Evolutionary conservation across 257 asterid species (phyloP).

Genomic region (Salvia splendens): DNA sequence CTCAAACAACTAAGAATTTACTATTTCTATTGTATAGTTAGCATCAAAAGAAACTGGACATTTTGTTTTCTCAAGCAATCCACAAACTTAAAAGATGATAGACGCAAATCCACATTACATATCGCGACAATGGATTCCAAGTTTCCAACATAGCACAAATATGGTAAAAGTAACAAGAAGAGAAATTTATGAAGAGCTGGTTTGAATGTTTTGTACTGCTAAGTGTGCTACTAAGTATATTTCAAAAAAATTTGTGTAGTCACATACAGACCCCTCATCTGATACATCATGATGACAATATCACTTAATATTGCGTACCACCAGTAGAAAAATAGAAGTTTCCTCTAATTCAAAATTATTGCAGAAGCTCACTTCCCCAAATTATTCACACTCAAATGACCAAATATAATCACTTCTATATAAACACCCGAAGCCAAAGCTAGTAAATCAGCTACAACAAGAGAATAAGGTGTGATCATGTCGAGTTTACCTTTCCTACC

Average conservation of each 20-base stretch:
- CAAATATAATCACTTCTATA: background rate
- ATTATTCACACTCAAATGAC: conserved; percentile 6
- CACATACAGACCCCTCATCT: conserved; percentile 20
- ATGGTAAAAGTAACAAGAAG: background rate
- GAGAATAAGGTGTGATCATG: conserved; percentile 23
- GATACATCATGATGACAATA: conserved; percentile 3
- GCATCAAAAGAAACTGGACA: background rate
- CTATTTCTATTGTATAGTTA: conserved; percentile 6
- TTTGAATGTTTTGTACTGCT: background rate
- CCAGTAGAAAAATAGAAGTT: background rate
- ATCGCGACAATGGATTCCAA: conserved; percentile 2
- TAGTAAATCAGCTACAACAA: background rate
- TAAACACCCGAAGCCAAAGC: background rate
- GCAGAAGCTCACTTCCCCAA: conserved; percentile 15
- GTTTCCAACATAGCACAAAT: conserved; percentile 5
- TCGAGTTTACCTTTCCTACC: conserved; percentile 42
- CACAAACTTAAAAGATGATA: background rate
- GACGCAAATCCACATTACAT: conserved; percentile 25
- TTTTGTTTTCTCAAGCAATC: conserved; percentile 7
- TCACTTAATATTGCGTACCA: conserved; percentile 5
- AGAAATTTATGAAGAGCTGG: conserved; percentile 16
- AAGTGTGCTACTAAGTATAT: background rate
- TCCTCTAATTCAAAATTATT: background rate
- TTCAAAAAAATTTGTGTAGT: background rate
- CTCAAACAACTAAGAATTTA: background rate